Base-by-base conservation (phyloP, 257 asterid species). In the Forsythia viridissima region DNA sequence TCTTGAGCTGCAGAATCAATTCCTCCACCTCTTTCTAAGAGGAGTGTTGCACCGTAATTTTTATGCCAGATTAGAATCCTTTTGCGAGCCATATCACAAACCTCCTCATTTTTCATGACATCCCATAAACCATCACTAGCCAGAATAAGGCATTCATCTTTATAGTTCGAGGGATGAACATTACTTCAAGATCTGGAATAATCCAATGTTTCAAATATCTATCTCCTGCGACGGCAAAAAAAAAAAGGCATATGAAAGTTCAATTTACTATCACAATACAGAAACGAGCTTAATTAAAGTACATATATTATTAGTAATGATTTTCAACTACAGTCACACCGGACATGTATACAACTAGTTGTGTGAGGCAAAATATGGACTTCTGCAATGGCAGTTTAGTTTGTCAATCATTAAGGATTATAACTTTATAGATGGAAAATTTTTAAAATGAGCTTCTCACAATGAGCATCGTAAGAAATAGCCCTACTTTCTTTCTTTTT, bases 41-140 rank as follows among this genome's bases (percentile, higher is more conserved):
- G 41, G 37, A 75, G 51, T 11, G 16, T 48, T 0, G 78, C 3
- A 4, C 88, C 81, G 37, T 85, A 83, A 46, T 77, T 88, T n/a
- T 88, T 88, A 80, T 88, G 88, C 91, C 91, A 88, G 20, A 88
- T 76, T 2, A 85, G 86, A 41, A 88, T 83, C 30, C 89, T 73
- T 70, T 71, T 83, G 69, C 91, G 80, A 3, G 89, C 91, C 71
- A 88, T 44, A 71, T 83, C 91, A 68, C 91, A 88, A 67, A 85
- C 91, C 84, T 88, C 89, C 34, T 85, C 87, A 7, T 88, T 88
- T 13, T 85, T 77, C 77, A 87, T 77, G 4, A 85, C 91, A 21
- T 87, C 91, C 89, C 91, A 87, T 21, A 87, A 81, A 12, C 91
- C 91, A 37, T 87, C 91, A 30, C 89, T 87, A 10, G 88, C 91